Base-by-base conservation (phyloP, 2,329 filamentous ascomycete species). In the Scedosporium aurantiacum region DNA sequence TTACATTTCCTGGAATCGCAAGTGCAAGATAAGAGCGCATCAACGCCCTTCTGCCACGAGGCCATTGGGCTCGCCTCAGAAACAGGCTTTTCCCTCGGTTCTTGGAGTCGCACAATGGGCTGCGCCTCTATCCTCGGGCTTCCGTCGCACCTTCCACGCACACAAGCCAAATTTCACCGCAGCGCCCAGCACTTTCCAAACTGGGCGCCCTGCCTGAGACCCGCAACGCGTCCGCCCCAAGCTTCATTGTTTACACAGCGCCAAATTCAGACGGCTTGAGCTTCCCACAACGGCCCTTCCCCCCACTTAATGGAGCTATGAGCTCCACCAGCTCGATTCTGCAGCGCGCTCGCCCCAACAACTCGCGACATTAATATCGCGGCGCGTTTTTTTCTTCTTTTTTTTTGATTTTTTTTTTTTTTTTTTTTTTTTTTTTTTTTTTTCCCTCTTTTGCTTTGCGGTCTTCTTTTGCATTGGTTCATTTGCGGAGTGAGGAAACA, bases 161-260 rank as follows among this genome's bases (percentile, higher is more conserved):
- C 43, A 47, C 43, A 18, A 18, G 43, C 43, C 43, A 47, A 47
- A 47, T 47, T 47, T 47, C 43, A 7, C n/a, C 3, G 37, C 37
- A 23, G 40, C 57, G 43, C 32, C 37, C 28, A 21, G 40, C 57
- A 23, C 57, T 47, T 58, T 43, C 37, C 41, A 18, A 10, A 41
- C 14, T 40, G 32, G 23, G 55, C 18, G 57, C 57, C 5, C 10
- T 18, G 43, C 43, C 40, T 60, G 21, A 14, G 43, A 43, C 16
- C 58, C 7, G 16, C 41, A 16, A 60, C 58, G 58, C 58, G 58
- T 60, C 43, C 27, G 14, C 55, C 43, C 41, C 41, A 23, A 45
- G 8, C 37, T 57, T 27, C 25, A 50, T 52, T 60, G 58, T 60
- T 60, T 60, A 60, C 58, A 60, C 28, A 50, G 16, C 21, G 18